Base-by-base conservation (phyloP, 148 eudicot species). In the Nepenthes mirabilis region DNA sequence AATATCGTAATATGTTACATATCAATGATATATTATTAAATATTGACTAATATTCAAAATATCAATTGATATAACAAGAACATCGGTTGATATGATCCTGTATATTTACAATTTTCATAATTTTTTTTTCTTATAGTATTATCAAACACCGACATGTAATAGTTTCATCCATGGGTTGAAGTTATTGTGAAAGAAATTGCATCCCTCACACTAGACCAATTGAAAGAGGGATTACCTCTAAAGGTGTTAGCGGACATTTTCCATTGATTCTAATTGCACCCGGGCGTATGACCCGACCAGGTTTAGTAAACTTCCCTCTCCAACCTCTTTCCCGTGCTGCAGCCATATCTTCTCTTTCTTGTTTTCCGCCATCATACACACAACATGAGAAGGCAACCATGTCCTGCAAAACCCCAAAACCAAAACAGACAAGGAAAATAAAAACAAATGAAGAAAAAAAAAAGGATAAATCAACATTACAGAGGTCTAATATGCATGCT, bases 361-460 rank as follows among this genome's bases (percentile, higher is more conserved):
- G 70, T 52, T 65, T 69, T 47, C 91, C 95, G 67, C 99, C 96
- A 74, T 88, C 95, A 77, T 82, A 93, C 13, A 88, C 61, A 63
- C 99, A 93, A 67, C 99, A 93, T 60, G 99, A 93, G 64, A 93
- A 93, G 50, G 99, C 99, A 77, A 93, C 99, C 99, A 93, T 93
- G 74, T 93, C 99, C 99, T 93, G 72, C 55, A 60, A 37, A 59
- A 48, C 61, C 37, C 9, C 60, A 37, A 59, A 37, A 55, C 13
- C 12, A 32, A 34, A 32, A 32, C 32, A 1, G 36, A 2, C 9
- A 40, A 58, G 61, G 32, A 9, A 55, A 14, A 14, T 11, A 9
- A 58, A 49, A 63, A 23, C 14, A 52, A 23, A 23, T 23, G 23
- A 23, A n/a, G 43, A 7, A 40, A 40, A 47, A 33, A 14, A 47